These are phyloP conservation scores for Lycium ferocissimum DNA, from an alignment of 257 asterid genomes.

Conservation along the genomic window DNA sequence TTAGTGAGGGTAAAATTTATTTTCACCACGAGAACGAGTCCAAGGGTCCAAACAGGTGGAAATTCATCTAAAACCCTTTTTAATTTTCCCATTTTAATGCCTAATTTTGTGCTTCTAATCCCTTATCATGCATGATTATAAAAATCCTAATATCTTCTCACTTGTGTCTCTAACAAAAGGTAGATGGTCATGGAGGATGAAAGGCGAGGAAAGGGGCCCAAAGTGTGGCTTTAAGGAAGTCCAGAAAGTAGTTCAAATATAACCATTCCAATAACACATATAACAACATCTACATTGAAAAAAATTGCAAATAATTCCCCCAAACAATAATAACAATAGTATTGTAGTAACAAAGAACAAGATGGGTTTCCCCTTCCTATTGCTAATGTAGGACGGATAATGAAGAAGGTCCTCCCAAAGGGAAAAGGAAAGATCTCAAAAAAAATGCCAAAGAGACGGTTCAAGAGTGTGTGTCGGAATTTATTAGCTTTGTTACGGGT, in stretches of 20 bases:
- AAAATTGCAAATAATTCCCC: not conserved
- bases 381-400: conserved; percentile 84
- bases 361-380: conserved; percentile 84
- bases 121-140: conserved; percentile 29
- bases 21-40: conserved; percentile 59
- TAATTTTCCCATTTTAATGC: conserved; percentile 54
- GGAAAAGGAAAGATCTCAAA: conserved; percentile 79
- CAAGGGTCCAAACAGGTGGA: conserved; percentile 23
- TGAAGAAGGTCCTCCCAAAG: conserved; percentile 82
- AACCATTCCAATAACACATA: no score
- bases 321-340: not conserved
- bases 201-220: conserved; percentile 31
- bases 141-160: not conserved
- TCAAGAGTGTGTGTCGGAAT: conserved; percentile 87
- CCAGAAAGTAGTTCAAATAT: conserved; percentile 26
- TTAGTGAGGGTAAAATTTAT: no score
- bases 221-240: not conserved
- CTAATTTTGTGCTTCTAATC: conserved; percentile 47
- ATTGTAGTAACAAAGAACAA: conserved; percentile 55
- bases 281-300: not conserved
- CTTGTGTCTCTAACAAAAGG: not conserved
- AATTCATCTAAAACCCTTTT: conserved; percentile 25
- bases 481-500: conserved; percentile 85
- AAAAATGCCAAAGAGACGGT: conserved; percentile 83
- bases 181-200: conserved; percentile 46